These are phyloP conservation scores for Auriscalpium vulgare DNA, from an alignment of 768 basidiomycete species.

Conservation along the genomic window DNA sequence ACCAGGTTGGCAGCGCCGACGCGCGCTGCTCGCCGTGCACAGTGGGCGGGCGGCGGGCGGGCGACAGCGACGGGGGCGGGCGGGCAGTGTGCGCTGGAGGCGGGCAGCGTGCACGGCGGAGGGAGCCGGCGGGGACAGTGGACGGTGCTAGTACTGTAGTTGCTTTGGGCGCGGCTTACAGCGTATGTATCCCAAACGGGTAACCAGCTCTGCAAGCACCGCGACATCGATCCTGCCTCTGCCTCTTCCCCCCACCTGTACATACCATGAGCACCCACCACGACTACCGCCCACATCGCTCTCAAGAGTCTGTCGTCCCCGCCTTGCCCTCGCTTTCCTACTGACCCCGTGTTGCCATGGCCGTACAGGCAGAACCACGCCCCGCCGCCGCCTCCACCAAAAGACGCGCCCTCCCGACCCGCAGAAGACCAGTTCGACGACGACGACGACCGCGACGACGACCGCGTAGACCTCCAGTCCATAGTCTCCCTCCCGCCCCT, in stretches of 20 bases:
- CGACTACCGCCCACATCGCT: no score
- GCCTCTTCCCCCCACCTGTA: no score
- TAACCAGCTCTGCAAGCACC: not conserved
- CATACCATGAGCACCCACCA: no score
- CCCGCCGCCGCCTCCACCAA: not conserved
- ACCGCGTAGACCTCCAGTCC: not conserved
- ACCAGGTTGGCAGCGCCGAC: not conserved
- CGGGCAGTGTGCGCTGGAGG: no score
- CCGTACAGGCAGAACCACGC: not conserved
- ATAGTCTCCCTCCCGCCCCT: not conserved
- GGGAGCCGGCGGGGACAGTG: no score
- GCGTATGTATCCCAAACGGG: not conserved
- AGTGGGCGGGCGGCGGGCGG: no score
- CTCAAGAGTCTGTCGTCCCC: no score
- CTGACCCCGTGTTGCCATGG: not conserved
- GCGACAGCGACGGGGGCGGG: no score
- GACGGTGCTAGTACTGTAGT: not conserved
- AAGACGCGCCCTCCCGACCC: constrained; percentile 1
- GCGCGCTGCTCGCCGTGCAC: no score
- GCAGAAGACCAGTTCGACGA: not conserved
- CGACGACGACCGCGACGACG: not conserved
- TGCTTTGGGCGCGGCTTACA: no score
- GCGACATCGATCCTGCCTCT: not conserved
- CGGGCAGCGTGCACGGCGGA: no score
- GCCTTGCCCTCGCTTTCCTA: not conserved